Base-by-base conservation (phyloP, 2,329 filamentous ascomycete species). In the Pochonia chlamydosporia region DNA sequence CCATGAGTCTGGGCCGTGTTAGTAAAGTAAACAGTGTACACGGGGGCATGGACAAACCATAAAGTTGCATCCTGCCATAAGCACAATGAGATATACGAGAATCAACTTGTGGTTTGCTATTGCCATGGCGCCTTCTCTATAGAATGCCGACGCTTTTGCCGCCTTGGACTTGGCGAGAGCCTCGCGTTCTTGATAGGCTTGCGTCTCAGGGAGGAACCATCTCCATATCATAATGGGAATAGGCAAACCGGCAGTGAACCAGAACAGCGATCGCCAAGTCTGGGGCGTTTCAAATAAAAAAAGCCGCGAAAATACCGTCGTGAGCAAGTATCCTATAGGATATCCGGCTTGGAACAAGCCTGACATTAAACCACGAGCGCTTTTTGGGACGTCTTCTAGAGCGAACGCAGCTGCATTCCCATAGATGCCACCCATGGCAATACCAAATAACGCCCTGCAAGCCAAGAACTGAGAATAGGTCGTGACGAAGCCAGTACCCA, bases 111-210 rank as follows among this genome's bases (percentile, higher is more conserved):
- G n/a, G n/a, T n/a, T n/a, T n/a, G n/a, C n/a, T n/a, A n/a, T n/a
- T 14, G 30, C 9, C 49, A 31, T 4, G 47, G 54, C 3, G 62
- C 68, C 0, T 62, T 75, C 7, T 73, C 71, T 1, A 61, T 59
- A 3, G 70, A 62, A 8, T n/a, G 75, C 76, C 48, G 66, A 59
- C 45, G 74, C 71, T 0, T 74, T 74, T 8, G 74, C 16, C 3
- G 8, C 9, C 18, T n/a, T 20, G 11, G 18, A 13, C 14, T 33
- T 43, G 16, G 10, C 31, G 14, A 31, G 14, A 25, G 33, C 13
- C 28, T 43, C 8, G 5, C 36, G 36, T 11, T 39, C 36, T 21
- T 18, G 36, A 39, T 20, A 39, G 2, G 36, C 36, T 28, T 16
- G 26, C 24, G 40, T 42, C 24, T 42, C 40, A n/a, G 40, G 21